Conservation (phyloP, 2,329 filamentous ascomycete species). For the Raffaelea ambrosiae region DNA sequence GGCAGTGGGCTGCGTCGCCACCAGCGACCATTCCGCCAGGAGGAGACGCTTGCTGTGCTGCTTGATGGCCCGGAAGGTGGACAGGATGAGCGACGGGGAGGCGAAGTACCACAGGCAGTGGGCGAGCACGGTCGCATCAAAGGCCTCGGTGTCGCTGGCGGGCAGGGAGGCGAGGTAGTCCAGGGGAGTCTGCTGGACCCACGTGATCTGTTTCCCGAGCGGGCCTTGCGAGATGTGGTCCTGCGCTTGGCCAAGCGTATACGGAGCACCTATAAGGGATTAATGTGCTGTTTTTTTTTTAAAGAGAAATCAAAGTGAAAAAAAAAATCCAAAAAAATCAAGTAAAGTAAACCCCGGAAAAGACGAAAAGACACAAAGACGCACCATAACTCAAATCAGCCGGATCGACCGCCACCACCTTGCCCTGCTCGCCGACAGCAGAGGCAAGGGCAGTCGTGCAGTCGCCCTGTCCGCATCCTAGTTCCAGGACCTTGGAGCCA, state of each 20-base stretch:
- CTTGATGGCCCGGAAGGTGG: conserved; percentile 26
- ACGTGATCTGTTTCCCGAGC: conserved; percentile 33
- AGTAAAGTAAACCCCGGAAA: too few species aligned
- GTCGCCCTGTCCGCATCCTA: conserved; percentile 53
- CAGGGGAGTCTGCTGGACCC: conserved; percentile 27
- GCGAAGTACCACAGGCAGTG: conserved; percentile 49
- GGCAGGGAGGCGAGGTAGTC: conserved; percentile 21
- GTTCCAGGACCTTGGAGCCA: conserved; percentile 40
- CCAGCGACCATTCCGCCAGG: conserved; percentile 38
- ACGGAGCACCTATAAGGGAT: conserved; percentile 29
- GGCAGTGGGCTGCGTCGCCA: conserved; percentile 27
- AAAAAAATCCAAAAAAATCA: too few species aligned
- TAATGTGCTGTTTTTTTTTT: too few species aligned
- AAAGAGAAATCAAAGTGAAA: too few species aligned
- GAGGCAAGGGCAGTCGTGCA: conserved; percentile 45
- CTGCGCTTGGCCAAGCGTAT: conserved; percentile 41
- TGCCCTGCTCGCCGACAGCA: conserved; percentile 33
- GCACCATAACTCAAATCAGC: conserved; percentile 37
- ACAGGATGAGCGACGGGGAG: conserved; percentile 23
- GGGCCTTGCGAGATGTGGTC: conserved; percentile 28
- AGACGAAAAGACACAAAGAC: too few species aligned
- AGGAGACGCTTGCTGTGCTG: conserved; percentile 26
- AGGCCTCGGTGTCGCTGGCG: background rate
- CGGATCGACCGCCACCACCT: conserved; percentile 44
- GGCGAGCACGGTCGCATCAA: conserved; percentile 35